Percentiles rank a stretch among this genome's conserved stretches.
Conservation (phyloP, 108 stramenopile species). For the Seminavis robusta region DNA sequence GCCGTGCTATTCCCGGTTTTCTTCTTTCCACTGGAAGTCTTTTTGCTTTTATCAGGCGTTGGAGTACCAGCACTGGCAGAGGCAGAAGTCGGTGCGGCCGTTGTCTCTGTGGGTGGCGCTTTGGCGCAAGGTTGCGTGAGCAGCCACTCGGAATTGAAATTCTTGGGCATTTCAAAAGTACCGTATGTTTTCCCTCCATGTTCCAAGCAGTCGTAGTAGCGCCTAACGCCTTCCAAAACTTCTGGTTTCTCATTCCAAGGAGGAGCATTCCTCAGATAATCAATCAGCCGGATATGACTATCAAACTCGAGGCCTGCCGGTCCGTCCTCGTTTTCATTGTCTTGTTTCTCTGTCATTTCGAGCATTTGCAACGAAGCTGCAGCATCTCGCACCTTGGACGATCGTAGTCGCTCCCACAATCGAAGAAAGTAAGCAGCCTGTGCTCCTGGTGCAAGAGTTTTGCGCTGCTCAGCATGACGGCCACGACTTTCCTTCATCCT, state of each 20-base stretch:
- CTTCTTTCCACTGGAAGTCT: not conserved
- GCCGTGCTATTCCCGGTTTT: not conserved
- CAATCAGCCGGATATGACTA: constrained; percentile 26
- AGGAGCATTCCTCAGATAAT: constrained; percentile 16
- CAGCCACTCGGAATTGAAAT: constrained; percentile 47
- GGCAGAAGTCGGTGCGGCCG: too few relatives aligned
- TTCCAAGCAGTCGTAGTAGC: constrained; percentile 38
- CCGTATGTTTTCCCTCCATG: constrained; percentile 30
- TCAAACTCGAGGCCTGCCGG: constrained; percentile 13
- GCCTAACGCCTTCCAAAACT: constrained; percentile 15
- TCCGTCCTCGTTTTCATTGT: not conserved
- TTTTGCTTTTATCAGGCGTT: not conserved
- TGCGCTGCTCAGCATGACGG: constrained; percentile 29
- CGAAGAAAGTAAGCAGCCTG: constrained; percentile 41
- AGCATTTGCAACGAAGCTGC: not conserved
- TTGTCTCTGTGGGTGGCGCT: not conserved
- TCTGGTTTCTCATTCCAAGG: constrained; percentile 24
- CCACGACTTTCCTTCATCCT: constrained; percentile 12
- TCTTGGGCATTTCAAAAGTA: constrained; percentile 19
- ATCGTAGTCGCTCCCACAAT: constrained; percentile 44
- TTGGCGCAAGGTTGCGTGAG: constrained; percentile 25
- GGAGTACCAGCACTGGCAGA: not conserved
- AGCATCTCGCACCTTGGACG: not conserved
- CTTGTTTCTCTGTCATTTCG: not conserved
- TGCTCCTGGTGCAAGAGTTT: constrained; percentile 21